Evolutionary conservation across 2,329 filamentous ascomycete genomes (phyloP).

Genomic region (Fusarium citri): DNA sequence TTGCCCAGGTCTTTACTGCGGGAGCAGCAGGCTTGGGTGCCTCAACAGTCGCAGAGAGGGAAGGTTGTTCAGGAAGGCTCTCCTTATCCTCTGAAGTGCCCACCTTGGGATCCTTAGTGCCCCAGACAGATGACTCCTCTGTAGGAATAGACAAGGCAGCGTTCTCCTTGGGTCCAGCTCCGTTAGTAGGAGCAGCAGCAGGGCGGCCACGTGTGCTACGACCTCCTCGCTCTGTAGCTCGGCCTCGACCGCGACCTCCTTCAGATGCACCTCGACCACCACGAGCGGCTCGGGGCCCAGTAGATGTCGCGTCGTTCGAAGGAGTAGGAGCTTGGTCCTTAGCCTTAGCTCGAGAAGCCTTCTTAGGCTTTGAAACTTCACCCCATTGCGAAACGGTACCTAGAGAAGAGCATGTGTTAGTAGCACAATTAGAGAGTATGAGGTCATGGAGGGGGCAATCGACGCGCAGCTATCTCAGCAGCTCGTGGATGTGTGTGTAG

Average conservation of each 20-base stretch:
- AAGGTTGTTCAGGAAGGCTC: constrained; percentile 48
- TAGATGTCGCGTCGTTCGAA: constrained; percentile 60
- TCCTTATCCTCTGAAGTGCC: constrained; percentile 52
- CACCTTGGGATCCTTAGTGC: constrained; percentile 53
- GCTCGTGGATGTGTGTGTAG: constrained; percentile 22
- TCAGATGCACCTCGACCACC: constrained; percentile 72
- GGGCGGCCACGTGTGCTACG: constrained; percentile 74
- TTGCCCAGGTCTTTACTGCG: constrained; percentile 75
- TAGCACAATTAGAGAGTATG: constrained; percentile 12
- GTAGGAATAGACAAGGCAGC: constrained; percentile 73
- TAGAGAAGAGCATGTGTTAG: constrained; percentile 54
- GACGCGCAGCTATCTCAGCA: constrained; percentile 15
- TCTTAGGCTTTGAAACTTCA: constrained; percentile 84
- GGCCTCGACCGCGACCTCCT: constrained; percentile 70
- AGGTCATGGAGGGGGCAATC: not conserved
- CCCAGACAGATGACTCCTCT: constrained; percentile 71
- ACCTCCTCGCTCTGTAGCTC: constrained; percentile 72
- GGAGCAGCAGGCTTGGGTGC: constrained; percentile 54
- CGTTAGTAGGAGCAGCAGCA: constrained; percentile 68
- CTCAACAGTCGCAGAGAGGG: constrained; percentile 51
- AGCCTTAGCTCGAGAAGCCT: constrained; percentile 79
- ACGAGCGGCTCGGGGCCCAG: constrained; percentile 62
- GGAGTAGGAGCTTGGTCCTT: constrained; percentile 70
- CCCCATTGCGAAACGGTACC: constrained; percentile 86
- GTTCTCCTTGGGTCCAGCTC: constrained; percentile 67